Base-by-base conservation (phyloP, 148 eudicot genomes). In the Talinum fruticosum region DNA sequence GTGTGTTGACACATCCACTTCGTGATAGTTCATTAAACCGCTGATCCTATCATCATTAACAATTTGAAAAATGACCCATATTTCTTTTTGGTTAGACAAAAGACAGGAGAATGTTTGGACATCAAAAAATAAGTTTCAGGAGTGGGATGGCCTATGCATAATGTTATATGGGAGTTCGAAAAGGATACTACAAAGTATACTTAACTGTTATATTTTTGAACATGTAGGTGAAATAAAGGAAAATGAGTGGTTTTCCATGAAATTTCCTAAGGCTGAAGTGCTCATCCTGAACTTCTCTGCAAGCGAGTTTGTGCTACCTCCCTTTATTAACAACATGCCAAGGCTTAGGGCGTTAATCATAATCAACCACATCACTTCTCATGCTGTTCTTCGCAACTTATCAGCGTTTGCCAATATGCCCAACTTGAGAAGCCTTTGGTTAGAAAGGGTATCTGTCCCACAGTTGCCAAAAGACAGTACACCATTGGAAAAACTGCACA, bases 251-350 rank as follows among this genome's bases (percentile, higher is more conserved):
- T 80, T 76, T 41, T 6, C 67, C 2, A 93, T 91, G 96, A 83
- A 86, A 47, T 93, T 88, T 73, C 97, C 96, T 4, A 89, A 89
- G 67, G 91, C 95, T 70, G 97, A 93, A 88, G 96, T 93, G 28
- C 88, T 93, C 29, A 86, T 93, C 75, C 78, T 93, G 32, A 91
- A 91, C 77, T 93, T 93, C 76, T 78, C 86, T 49, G 86, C 97
- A 12, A 70, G 53, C 3, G 85, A 85, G 53, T 93, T 87, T 79
- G 87, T 83, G 85, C 84, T 93, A 62, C 97, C 97, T 23, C 89
- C 90, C 49, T 93, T 93, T 81, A 87, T 93, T 16, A 75, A 75
- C 28, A 86, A 85, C 84, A 93, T 93, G 97, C 91, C 90, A 6
- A 86, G 79, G 59, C 96, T 93, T 8, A 84, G 93, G 72, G 93